Evolutionary conservation across 441 rosid species (phyloP), one percentile per base, ranked within the genome.

Genomic region (Arabidopsis lyrata): DNA sequence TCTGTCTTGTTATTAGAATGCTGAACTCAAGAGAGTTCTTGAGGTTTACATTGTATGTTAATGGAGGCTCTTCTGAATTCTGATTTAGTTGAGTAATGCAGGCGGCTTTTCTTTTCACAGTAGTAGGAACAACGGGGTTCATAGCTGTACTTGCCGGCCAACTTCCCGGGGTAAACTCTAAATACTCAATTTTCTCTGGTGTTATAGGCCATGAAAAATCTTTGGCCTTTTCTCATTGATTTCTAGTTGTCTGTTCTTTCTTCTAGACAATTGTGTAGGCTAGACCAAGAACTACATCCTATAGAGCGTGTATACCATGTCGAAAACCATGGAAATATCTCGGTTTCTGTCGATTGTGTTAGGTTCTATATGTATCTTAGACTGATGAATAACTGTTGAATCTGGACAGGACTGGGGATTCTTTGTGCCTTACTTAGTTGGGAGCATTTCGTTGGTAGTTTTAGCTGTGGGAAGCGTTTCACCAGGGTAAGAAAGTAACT

Each of bases 81-180:
- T 82, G 77, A 81, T 76, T 67, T 72, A 39, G 70, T 80, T 73
- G 81, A 29, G 86, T 75, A 70, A 77, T 86, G 81, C 97, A 94
- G 95, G 96, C 95, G 7, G 97, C 97, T 78, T 93, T 91, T 79
- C 96, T 91, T 75, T 81, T 88, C 85, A 89, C 95, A 22, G 96
- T 93, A 60, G 97, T 93, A 22, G 94, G 98, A 44, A 80, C 91
- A 55, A 91, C 97, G 0, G 86, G 96, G 35, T 86, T 91, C 67
- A 24, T 93, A 68, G 97, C 81, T 73, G 85, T 93, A 49, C 82
- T 89, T 66, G 91, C 93, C 2, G 93, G 98, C 54, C 97, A 89
- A 83, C 97, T 89, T 83, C 97, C 98, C 0, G 96, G 98, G 88
- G 97, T 89, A 90, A 78, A 39, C 42, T 15, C 39, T 55, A 4